Percentiles rank a stretch among this genome's conserved stretches.
Conservation (phyloP, 176 grass and related monocot genomes). For the Cymbopogon citratus region DNA sequence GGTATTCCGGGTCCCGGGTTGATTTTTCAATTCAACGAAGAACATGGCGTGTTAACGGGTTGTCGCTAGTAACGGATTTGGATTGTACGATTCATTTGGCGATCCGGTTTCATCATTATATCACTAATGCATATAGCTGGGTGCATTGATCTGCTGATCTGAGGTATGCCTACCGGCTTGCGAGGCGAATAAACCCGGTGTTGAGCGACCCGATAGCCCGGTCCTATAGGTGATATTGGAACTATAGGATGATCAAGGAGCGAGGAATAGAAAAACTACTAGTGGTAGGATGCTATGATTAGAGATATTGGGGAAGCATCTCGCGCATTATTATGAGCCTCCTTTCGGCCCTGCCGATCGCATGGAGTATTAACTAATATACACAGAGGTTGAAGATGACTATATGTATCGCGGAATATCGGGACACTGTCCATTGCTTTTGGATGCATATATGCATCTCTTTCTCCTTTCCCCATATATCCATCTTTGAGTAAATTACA, state of each 20-base stretch:
- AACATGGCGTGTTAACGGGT: conserved; percentile 28
- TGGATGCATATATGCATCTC: background rate
- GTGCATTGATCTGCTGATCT: too few relatives aligned
- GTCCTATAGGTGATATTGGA: background rate
- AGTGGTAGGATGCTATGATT: conserved; percentile 15
- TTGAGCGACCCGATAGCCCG: background rate
- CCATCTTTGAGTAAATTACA: background rate
- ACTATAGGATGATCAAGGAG: background rate
- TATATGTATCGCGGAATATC: conserved; percentile 12
- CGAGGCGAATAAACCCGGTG: background rate
- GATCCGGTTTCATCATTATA: background rate
- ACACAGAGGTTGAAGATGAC: background rate
- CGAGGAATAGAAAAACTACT: conserved; percentile 10
- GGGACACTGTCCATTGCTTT: conserved; percentile 28
- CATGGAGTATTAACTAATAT: background rate
- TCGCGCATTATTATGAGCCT: background rate
- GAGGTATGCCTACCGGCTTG: background rate
- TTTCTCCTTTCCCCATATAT: background rate
- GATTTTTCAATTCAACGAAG: background rate
- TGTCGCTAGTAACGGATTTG: background rate
- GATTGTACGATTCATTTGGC: background rate
- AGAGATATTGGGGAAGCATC: conserved; percentile 26
- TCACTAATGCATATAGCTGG: too few relatives aligned
- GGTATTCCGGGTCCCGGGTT: conserved; percentile 23
- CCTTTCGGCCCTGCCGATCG: conserved; percentile 31